Evolutionary conservation across 1,284 basidiomycete genomes (phyloP).

Genomic region (Pyrrhoderma noxium): DNA sequence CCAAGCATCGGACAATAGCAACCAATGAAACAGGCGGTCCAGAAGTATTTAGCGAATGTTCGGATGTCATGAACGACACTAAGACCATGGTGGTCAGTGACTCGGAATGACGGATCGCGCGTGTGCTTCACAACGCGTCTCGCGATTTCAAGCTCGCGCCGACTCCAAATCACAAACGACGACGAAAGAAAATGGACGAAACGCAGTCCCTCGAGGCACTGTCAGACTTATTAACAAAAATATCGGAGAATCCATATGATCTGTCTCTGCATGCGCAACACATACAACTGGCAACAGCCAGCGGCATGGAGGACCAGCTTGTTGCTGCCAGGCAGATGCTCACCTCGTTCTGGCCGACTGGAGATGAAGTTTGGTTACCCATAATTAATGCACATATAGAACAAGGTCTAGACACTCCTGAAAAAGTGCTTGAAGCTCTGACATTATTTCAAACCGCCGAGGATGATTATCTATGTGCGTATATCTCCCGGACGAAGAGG

Average conservation of each 20-base stretch:
- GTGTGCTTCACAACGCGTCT: background rate
- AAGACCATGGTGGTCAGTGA: background rate
- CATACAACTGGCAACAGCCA: constrained; percentile 48
- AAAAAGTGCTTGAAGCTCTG: constrained; percentile 50
- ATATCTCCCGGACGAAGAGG: constrained; percentile 7
- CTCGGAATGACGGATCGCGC: background rate
- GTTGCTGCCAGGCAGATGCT: constrained; percentile 61
- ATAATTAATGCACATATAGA: constrained; percentile 47
- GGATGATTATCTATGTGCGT: constrained; percentile 75
- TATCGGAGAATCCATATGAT: constrained; percentile 56
- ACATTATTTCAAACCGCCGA: constrained; percentile 66
- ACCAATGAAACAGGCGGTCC: too few species aligned
- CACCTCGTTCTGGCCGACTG: constrained; percentile 51
- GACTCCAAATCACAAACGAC: background rate
- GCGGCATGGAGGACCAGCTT: constrained; percentile 50
- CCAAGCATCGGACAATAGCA: too few species aligned
- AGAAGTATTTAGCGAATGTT: background rate
- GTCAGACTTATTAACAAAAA: constrained; percentile 44
- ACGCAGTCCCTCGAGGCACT: constrained; percentile 49
- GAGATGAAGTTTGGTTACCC: constrained; percentile 61
- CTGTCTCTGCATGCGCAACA: constrained; percentile 55
- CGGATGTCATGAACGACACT: background rate
- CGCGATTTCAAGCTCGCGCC: background rate
- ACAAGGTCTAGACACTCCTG: constrained; percentile 37
- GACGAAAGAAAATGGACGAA: constrained; percentile 28